Conservation (phyloP, 225 moss, liverwort and hornwort genomes). For the Climacium dendroides region DNA sequence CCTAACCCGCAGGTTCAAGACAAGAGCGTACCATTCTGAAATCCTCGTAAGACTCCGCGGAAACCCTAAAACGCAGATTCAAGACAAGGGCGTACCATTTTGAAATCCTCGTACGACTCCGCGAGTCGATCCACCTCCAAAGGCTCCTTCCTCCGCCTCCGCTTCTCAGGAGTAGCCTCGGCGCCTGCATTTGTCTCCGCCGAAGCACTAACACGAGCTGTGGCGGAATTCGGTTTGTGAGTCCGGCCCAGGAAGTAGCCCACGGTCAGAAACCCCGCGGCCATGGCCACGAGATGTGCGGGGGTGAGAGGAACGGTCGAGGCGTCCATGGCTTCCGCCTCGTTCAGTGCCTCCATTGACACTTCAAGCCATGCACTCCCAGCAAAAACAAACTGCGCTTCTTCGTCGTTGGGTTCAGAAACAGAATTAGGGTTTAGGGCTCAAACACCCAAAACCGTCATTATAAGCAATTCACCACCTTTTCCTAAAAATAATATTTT, state of each 20-base stretch:
- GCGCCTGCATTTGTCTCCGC: not conserved
- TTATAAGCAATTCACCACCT: no score
- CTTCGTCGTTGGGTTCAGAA: not conserved
- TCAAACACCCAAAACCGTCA: no score
- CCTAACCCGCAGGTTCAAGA: not conserved
- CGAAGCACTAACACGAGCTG: not conserved
- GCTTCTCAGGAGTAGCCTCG: constrained; percentile 7
- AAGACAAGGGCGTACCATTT: constrained; percentile 45
- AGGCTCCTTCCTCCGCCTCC: constrained; percentile 40
- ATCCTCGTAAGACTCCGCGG: constrained; percentile 35
- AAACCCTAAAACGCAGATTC: not conserved
- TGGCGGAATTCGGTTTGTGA: not conserved
- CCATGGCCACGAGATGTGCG: constrained; percentile 47
- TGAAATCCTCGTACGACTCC: constrained; percentile 66
- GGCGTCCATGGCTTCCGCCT: constrained; percentile 24
- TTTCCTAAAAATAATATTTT: no score
- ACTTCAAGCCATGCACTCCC: not conserved
- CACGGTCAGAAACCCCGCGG: constrained; percentile 63
- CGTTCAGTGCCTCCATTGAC: constrained; percentile 13
- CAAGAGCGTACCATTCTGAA: constrained; percentile 57
- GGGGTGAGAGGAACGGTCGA: constrained; percentile 7
- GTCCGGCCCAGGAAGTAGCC: constrained; percentile 70
- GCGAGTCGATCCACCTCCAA: constrained; percentile 79
- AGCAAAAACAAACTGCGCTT: not conserved
- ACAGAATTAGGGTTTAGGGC: constrained; percentile 10